Percentiles rank a stretch among this genome's conserved stretches.
Conservation (phyloP, 2,329 filamentous ascomycete genomes). For the Diplocarpon rosae region DNA sequence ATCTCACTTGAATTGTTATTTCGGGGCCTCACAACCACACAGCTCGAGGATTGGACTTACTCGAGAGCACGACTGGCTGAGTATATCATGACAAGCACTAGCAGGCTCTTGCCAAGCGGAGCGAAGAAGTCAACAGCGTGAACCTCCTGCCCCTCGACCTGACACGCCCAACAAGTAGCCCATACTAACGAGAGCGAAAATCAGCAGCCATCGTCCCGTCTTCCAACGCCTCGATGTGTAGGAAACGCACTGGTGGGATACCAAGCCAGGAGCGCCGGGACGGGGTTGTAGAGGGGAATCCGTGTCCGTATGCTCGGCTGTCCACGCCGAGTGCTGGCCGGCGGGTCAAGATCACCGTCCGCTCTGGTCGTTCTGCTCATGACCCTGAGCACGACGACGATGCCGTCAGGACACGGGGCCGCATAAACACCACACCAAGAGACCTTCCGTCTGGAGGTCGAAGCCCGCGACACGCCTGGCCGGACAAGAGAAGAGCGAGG, state of each 20-base stretch:
- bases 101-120: not conserved
- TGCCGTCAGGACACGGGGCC: too few species aligned
- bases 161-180: not conserved
- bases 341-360: not conserved
- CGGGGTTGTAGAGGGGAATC: not conserved
- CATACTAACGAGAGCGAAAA: not conserved
- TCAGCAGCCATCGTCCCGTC: not conserved
- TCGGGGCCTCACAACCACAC: not conserved
- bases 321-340: not conserved
- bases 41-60: not conserved
- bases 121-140: not conserved
- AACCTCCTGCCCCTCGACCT: not conserved
- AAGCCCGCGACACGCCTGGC: too few species aligned
- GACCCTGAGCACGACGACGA: too few species aligned
- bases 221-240: too few species aligned
- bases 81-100: not conserved
- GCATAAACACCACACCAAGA: too few species aligned
- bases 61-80: not conserved
- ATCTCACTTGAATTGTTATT: not conserved
- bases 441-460: too few species aligned
- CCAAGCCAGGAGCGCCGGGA: not conserved
- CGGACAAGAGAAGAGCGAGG: too few species aligned
- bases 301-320: not conserved
- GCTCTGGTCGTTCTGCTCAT: not conserved
- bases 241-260: conserved; percentile 1